Conservation (phyloP, 148 eudicot genomes). For the Drosera capensis region DNA sequence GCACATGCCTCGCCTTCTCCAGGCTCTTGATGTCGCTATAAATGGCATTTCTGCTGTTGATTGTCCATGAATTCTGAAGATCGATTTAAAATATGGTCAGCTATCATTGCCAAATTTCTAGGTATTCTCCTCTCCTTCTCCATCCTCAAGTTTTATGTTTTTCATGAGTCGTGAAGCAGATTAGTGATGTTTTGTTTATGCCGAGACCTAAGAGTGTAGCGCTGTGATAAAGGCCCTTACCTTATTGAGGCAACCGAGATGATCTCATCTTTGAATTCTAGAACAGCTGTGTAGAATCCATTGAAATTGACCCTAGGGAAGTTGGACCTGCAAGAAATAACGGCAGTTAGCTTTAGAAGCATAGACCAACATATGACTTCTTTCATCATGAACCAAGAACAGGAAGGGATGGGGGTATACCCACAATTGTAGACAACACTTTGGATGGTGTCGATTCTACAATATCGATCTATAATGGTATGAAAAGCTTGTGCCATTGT, state of each 20-base stretch:
- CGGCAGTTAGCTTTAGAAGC: background rate
- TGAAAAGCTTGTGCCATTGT: conserved; percentile 36
- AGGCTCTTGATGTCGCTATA: conserved; percentile 24
- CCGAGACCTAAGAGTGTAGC: no score
- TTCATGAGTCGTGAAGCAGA: no score
- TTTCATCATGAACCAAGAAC: background rate
- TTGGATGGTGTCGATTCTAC: conserved; percentile 16
- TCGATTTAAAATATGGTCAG: background rate
- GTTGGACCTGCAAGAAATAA: conserved; percentile 22
- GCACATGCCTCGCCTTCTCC: conserved; percentile 25
- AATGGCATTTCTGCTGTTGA: conserved; percentile 44
- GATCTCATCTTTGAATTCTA: conserved; percentile 24
- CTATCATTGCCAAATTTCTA: background rate
- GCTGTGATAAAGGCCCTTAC: conserved; percentile 13
- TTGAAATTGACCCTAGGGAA: conserved; percentile 30
- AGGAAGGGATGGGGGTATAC: conserved; percentile 11
- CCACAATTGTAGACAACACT: conserved; percentile 33
- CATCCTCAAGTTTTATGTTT: background rate
- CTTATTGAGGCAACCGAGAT: conserved; percentile 39
- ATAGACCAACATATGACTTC: background rate
- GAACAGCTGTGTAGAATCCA: conserved; percentile 37
- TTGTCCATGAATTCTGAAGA: conserved; percentile 31
- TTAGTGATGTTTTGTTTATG: no score
- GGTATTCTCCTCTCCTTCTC: background rate
- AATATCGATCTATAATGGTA: conserved; percentile 23